Base-by-base conservation (phyloP, 805 yeast genomes). In the Lipomyces japonicus region DNA sequence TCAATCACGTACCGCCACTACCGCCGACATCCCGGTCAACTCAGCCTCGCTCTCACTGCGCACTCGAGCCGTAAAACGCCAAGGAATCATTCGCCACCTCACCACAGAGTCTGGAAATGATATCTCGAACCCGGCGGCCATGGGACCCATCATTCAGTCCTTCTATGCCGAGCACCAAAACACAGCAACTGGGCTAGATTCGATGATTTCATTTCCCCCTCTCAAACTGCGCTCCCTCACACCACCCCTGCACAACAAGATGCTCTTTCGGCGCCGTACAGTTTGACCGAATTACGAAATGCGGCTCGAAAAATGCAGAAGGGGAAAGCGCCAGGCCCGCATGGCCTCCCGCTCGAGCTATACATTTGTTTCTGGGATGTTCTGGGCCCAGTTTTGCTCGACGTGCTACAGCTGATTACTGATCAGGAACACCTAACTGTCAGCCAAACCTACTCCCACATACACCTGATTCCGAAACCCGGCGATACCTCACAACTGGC, bases 331-430 rank as follows among this genome's bases (percentile, higher is more conserved):
- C 46, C 46, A 14, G 46, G 46, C 4, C 41, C 42, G n/a, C 42
- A 42, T 31, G 46, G 46, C 23, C 46, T 42, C 5, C 46, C 46
- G 7, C 23, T 25, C 5, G 46, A 42, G 26, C 32, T 42, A 16
- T 42, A 42, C 26, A 14, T 4, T 10, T 6, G 12, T n/a, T 42
- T 42, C 19, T 42, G 46, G 46, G 10, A 12, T 14, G 42, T n/a
- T n/a, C 46, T 42, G 22, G 46, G 46, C 10, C 42, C 46, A 4
- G 6, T 42, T 10, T 25, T 42, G 7, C 22, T 37, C 5, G 18
- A 12, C 5, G 42, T 42, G 12, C 42, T 22, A 16, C 22, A 18
- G 14, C 42, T 38, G 4, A 38, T 38, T n/a, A n/a, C n/a, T 6
- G 6, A 5, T 14, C 26, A 14, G 7, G 36, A 4, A 18, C 32